These are phyloP conservation scores for Chalaropsis ovoidea DNA, from an alignment of 2,329 filamentous ascomycete genomes.

Conservation along the genomic window DNA sequence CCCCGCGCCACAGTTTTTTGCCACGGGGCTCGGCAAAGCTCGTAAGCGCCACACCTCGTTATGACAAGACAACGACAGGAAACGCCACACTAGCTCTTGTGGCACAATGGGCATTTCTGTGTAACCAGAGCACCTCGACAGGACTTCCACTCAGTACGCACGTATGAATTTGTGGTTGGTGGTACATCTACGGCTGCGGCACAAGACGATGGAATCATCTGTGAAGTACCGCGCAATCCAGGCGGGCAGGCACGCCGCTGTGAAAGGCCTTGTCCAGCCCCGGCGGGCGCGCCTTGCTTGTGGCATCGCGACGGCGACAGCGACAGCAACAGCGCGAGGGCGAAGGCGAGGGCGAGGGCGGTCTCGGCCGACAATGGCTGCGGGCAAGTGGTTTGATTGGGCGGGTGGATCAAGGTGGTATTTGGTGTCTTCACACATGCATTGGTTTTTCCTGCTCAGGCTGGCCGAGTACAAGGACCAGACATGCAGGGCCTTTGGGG, in stretches of 20 bases:
- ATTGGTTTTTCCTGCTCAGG: neutral
- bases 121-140: neutral
- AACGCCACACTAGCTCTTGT: neutral
- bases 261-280: no score
- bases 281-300: no score
- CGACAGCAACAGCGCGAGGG: no score
- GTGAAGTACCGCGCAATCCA: neutral
- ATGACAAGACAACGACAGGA: neutral
- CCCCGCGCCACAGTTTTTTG: neutral
- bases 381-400: neutral
- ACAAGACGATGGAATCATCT: constrained; percentile 6
- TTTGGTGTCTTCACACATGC: neutral
- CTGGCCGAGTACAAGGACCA: constrained; percentile 3
- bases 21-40: no score
- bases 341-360: no score
- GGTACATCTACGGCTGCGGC: neutral
- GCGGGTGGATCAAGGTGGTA: neutral
- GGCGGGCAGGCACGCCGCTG: no score
- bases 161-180: neutral
- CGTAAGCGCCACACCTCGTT: neutral
- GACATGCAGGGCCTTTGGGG: neutral
- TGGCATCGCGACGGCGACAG: no score
- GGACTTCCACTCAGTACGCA: constrained; percentile 5
- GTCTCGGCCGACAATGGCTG: neutral
- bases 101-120: neutral